Evolutionary conservation across 2,329 filamentous ascomycete genomes (phyloP).

Genomic region (Rosellinia necatrix): DNA sequence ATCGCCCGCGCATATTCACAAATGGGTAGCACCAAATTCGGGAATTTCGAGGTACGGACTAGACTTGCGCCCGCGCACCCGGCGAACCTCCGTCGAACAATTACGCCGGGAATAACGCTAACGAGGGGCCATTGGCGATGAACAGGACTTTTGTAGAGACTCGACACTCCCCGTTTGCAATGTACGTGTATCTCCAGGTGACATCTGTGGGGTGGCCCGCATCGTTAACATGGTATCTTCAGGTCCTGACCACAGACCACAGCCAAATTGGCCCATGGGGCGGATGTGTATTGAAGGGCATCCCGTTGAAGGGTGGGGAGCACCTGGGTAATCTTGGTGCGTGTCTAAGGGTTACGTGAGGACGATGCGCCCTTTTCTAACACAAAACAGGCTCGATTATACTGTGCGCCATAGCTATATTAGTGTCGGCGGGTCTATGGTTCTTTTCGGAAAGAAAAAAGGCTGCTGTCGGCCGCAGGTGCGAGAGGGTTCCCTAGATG

Average conservation of each 20-base stretch:
- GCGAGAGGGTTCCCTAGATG: conserved; percentile 36
- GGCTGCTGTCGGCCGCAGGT: conserved; percentile 93
- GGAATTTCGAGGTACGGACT: conserved; percentile 60
- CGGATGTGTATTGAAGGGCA: conserved; percentile 78
- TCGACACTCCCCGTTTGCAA: conserved; percentile 84
- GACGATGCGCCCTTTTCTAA: conserved; percentile 28
- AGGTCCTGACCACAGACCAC: conserved; percentile 69
- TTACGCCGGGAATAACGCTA: conserved; percentile 6
- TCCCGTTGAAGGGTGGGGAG: conserved; percentile 67
- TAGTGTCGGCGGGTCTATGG: conserved; percentile 68
- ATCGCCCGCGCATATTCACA: conserved; percentile 29
- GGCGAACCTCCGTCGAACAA: background rate
- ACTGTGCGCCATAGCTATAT: conserved; percentile 77
- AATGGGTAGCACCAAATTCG: conserved; percentile 66
- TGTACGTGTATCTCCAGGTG: conserved; percentile 58
- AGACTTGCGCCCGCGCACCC: background rate
- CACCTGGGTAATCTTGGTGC: conserved; percentile 82
- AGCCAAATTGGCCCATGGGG: conserved; percentile 64
- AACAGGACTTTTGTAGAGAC: conserved; percentile 80
- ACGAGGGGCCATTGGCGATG: conserved; percentile 32
- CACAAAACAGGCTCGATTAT: conserved; percentile 76
- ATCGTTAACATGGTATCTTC: conserved; percentile 24
- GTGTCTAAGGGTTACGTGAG: conserved; percentile 38
- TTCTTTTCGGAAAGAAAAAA: conserved; percentile 85
- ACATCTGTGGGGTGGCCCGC: background rate